phyloP scores from a whole-genome alignment of 257 asterid genomes.

The Anisodus tanguticus region DNA sequence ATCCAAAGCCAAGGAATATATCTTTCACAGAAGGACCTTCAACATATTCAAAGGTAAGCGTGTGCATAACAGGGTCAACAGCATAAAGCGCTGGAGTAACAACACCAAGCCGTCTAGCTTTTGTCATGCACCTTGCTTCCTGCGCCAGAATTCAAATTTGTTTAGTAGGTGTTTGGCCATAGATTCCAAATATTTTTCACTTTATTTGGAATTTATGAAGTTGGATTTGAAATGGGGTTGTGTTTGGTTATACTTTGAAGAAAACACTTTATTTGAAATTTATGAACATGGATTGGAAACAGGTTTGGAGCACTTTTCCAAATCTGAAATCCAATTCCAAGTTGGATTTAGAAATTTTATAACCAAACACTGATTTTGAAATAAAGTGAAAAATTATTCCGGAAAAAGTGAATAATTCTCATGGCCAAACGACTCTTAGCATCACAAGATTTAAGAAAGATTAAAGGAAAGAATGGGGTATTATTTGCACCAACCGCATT shows the following conservation, averaged over 20 bases:
- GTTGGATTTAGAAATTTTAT: no score
- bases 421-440: background rate
- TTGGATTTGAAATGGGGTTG: no score
- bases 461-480: background rate
- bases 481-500: conserved; percentile 73
- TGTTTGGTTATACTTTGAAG: no score
- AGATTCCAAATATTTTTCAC: no score
- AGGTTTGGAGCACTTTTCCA: no score
- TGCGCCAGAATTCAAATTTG: conserved; percentile 41
- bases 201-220: no score
- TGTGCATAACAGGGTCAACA: conserved; percentile 66
- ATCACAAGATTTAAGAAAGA: conserved; percentile 29
- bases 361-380: no score
- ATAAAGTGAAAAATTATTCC: no score
- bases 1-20: conserved; percentile 75
- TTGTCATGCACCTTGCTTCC: conserved; percentile 95
- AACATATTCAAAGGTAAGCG: conserved; percentile 82
- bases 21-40: conserved; percentile 88
- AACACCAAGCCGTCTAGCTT: conserved; percentile 94
- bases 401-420: no score
- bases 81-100: conserved; percentile 81
- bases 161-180: background rate
- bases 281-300: no score
- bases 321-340: no score
- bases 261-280: no score